Base-by-base conservation (phyloP, 768 basidiomycete genomes). In the Rubroboletus satanas region DNA sequence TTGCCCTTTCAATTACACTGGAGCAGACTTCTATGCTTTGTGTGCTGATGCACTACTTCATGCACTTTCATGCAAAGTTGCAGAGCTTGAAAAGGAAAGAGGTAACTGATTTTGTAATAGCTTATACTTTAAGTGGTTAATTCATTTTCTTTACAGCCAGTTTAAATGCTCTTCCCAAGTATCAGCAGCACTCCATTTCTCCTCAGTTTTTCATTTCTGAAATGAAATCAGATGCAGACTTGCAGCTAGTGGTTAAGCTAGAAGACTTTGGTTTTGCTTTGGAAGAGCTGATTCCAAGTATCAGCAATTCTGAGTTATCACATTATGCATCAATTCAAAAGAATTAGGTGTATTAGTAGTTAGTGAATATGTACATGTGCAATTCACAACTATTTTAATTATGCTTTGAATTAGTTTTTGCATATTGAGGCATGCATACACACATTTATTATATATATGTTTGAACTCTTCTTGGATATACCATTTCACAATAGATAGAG, bases 11-110 rank as follows among this genome's bases (percentile, higher is more conserved):
- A 93, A 94, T 67, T 94, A 88, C 66, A 98, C 97, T 3, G 97
- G 97, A 42, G 97, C 97, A 39, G 97, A 99, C 69, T 94, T 98
- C 59, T 98, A 99, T 74, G 97, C 97, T 0, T 75, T 99, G 9
- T 98, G 97, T 70, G 90, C 93, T 6, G 96, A 99, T 71, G 95
- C 97, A 1, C 84, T 99, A 80, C 77, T 99, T 53, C 90, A 90
- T 68, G 93, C 97, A 10, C 96, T 99, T 86, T 85, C 92, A 21
- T 76, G 90, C 36, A 93, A 88, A 60, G 95, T 97, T 0, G 80
- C 82, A 56, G 81, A 80, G 47, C 74, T 98, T 14, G 96, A 98
- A 56, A 67, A 65, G 7, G 85, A 81, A 62, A 87, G 98, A 45
- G 83, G 88, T 87, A 62, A 46, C 3, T 58, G 1, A 9, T 21